A percentile compares a stretch with the other conserved stretches of the same genome.
Conservation (phyloP, 1,139 yeast genomes). For the Schwanniomyces etchellsii region DNA sequence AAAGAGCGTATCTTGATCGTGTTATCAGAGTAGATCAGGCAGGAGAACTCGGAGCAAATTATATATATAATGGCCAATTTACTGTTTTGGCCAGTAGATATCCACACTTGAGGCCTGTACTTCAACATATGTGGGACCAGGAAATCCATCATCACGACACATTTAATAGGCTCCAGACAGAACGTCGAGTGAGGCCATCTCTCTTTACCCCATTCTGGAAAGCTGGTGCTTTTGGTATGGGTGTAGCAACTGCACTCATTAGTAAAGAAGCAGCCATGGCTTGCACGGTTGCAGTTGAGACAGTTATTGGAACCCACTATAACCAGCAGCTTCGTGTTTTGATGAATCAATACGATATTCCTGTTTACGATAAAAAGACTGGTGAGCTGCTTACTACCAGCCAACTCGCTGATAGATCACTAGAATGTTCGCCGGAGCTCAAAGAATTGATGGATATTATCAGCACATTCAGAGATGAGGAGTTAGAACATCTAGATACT, state of each 20-base stretch:
- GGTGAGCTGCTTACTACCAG: conserved; percentile 22
- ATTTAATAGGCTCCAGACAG: conserved; percentile 69
- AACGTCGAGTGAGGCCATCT: conserved; percentile 85
- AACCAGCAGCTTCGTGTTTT: conserved; percentile 82
- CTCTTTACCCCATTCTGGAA: conserved; percentile 91
- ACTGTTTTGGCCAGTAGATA: conserved; percentile 63
- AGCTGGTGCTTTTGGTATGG: conserved; percentile 81
- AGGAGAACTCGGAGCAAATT: conserved; percentile 97
- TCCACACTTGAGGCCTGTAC: conserved; percentile 66
- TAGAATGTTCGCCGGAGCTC: conserved; percentile 49
- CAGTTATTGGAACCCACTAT: conserved; percentile 95
- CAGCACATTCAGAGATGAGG: conserved; percentile 85
- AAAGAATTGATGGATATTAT: conserved; percentile 54
- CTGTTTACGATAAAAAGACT: conserved; percentile 39
- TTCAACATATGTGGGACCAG: conserved; percentile 98
- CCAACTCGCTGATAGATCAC: conserved; percentile 18
- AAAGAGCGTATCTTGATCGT: conserved; percentile 66
- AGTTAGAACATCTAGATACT: conserved; percentile 89
- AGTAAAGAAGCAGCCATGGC: conserved; percentile 99
- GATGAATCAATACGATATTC: conserved; percentile 50
- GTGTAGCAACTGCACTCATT: conserved; percentile 78
- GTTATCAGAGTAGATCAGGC: conserved; percentile 94
- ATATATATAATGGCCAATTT: conserved; percentile 88
- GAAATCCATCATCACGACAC: conserved; percentile 87
- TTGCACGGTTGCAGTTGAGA: conserved; percentile 97